A percentile compares a stretch with the other conserved stretches of the same genome.
Conservation (phyloP, 78 protist species). For the Blattamonas nauphoetae region DNA sequence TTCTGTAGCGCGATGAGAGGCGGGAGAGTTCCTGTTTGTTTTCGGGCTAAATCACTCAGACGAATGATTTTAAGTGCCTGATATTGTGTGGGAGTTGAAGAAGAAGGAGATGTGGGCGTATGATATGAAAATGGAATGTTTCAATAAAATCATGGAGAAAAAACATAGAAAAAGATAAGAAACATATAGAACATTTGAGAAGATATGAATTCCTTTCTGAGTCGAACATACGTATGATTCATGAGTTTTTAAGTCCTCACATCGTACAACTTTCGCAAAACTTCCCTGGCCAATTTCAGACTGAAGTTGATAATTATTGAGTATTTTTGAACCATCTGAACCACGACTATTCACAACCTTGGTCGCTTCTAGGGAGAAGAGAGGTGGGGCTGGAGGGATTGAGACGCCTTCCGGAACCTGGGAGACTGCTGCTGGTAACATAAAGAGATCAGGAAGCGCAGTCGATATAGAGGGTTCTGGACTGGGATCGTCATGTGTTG, state of each 20-base stretch:
- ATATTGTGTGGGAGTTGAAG: too few relatives aligned
- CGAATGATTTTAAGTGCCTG: not conserved
- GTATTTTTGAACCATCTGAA: not conserved
- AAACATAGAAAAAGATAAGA: not conserved
- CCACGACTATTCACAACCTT: not conserved
- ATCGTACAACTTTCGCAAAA: not conserved
- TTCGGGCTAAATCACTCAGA: not conserved
- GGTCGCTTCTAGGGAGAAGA: too few relatives aligned
- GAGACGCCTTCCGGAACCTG: too few relatives aligned
- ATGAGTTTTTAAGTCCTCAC: not conserved
- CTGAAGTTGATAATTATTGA: not conserved
- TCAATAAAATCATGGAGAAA: not conserved
- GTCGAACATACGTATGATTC: not conserved
- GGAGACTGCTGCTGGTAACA: too few relatives aligned
- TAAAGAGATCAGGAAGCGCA: too few relatives aligned
- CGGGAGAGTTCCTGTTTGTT: not conserved
- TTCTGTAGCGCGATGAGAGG: not conserved
- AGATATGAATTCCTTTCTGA: not conserved
- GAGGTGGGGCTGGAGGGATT: too few relatives aligned
- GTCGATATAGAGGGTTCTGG: too few relatives aligned
- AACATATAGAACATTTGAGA: not conserved
- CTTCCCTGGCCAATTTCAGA: not conserved
- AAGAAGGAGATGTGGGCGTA: too few relatives aligned
- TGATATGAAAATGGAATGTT: not conserved
- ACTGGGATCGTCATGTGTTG: too few relatives aligned